phyloP scores from a whole-genome alignment of 345 rosid species.

The Gynandropsis gynandra region DNA sequence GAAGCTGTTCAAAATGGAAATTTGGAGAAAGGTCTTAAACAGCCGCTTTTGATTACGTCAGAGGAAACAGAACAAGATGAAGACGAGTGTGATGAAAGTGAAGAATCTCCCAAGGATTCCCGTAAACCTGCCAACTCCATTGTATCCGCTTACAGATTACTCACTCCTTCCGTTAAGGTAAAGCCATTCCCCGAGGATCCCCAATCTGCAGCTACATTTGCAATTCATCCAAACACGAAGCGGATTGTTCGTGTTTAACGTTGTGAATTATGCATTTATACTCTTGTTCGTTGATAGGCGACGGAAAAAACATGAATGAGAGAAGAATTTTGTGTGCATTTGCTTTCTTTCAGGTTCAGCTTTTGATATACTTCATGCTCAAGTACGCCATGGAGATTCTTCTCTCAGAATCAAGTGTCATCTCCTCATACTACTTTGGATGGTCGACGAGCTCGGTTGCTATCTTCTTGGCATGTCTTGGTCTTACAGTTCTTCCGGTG shows the following conservation, averaged over 20 bases:
- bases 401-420: slow-evolving; percentile 89
- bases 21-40: slow-evolving; percentile 63
- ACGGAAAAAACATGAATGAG: too few relatives aligned
- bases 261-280: too few relatives aligned
- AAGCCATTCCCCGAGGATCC: too few relatives aligned
- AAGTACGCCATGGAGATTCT: slow-evolving; percentile 88
- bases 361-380: slow-evolving; percentile 94
- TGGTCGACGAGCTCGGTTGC: slow-evolving; percentile 82
- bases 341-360: slow-evolving; percentile 52
- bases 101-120: slow-evolving; percentile 58
- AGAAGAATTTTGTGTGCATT: background rate
- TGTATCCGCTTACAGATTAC: slow-evolving; percentile 64
- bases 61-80: slow-evolving; percentile 40
- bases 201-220: too few relatives aligned
- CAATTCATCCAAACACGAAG: background rate
- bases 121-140: slow-evolving; percentile 61
- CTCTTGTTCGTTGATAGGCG: too few relatives aligned
- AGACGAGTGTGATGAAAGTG: slow-evolving; percentile 40
- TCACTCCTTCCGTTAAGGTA: slow-evolving; percentile 95
- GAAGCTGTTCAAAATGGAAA: slow-evolving; percentile 43
- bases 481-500: slow-evolving; percentile 89
- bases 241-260: background rate
- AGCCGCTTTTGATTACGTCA: slow-evolving; percentile 36
- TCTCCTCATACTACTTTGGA: slow-evolving; percentile 69
- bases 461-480: slow-evolving; percentile 76